Evolutionary conservation across 225 moss, liverwort and hornwort species (phyloP).

Genomic region (Ulota crispa): DNA sequence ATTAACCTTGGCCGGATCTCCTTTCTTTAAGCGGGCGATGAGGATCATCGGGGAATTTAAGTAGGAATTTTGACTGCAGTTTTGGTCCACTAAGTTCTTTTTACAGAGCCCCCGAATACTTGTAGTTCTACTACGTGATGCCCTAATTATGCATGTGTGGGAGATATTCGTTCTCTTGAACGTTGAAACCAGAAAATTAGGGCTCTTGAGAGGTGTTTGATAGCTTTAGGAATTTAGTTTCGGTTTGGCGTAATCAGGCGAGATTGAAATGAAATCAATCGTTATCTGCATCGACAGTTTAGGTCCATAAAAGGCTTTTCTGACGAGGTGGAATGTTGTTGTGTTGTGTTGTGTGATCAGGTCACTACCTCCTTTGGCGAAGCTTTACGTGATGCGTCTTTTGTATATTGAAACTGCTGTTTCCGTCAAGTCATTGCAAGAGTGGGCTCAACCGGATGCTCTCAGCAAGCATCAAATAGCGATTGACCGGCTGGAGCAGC

Average conservation of each 20-base stretch:
- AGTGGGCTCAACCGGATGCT: conserved; percentile 77
- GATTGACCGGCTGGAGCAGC: conserved; percentile 73
- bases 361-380: conserved; percentile 80
- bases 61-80: background rate
- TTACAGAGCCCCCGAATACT: background rate
- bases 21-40: background rate
- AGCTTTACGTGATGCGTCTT: conserved; percentile 86
- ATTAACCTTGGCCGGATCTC: background rate
- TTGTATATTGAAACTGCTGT: conserved; percentile 68
- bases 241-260: background rate
- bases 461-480: conserved; percentile 78
- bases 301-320: background rate
- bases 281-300: background rate
- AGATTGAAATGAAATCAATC: background rate
- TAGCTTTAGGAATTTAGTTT: background rate
- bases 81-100: background rate
- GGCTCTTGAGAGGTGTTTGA: background rate
- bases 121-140: background rate
- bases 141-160: background rate
- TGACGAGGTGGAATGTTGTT: conserved; percentile 10
- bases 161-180: background rate
- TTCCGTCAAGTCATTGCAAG: conserved; percentile 68
- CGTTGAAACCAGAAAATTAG: background rate
- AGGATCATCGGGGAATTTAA: background rate
- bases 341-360: conserved; percentile 37